Evolutionary conservation across 2,329 filamentous ascomycete genomes (phyloP).

Genomic region (Escovopsis sp.): DNA sequence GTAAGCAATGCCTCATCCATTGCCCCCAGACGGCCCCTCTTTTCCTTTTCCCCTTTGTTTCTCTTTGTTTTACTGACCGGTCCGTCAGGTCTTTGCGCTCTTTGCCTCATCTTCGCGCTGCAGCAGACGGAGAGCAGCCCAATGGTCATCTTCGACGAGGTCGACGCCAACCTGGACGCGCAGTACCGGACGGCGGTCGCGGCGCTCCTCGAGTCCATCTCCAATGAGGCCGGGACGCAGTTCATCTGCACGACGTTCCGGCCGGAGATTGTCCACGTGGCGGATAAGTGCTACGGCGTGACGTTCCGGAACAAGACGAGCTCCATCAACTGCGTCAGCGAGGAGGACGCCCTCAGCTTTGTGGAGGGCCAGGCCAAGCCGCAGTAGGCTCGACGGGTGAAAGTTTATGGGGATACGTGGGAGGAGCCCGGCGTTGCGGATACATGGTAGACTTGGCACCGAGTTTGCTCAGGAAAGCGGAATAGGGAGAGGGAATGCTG

Average conservation of each 20-base stretch:
- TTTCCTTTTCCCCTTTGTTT: background rate
- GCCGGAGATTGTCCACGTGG: constrained; percentile 87
- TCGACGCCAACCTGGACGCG: constrained; percentile 93
- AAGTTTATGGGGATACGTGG: too few relatives aligned
- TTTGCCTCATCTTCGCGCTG: constrained; percentile 98
- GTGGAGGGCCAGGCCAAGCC: constrained; percentile 64
- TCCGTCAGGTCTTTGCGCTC: constrained; percentile 64
- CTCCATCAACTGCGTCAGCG: constrained; percentile 77
- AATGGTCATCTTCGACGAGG: constrained; percentile 98
- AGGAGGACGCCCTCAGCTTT: constrained; percentile 80
- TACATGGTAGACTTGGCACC: too few relatives aligned
- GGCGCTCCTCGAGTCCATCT: constrained; percentile 69
- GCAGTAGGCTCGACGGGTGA: background rate
- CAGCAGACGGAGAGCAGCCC: constrained; percentile 94
- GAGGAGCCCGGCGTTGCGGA: too few relatives aligned
- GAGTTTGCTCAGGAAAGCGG: too few relatives aligned
- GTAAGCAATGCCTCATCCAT: constrained; percentile 33
- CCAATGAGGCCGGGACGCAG: constrained; percentile 50
- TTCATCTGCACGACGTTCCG: constrained; percentile 99
- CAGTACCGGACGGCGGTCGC: constrained; percentile 96
- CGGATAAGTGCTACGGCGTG: constrained; percentile 96
- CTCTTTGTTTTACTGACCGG: constrained; percentile 7
- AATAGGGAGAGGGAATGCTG: too few relatives aligned
- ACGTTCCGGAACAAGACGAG: constrained; percentile 90
- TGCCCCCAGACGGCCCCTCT: background rate